phyloP scores from a whole-genome alignment of 2,329 filamentous ascomycete species.

The Phialocephala sp. region DNA sequence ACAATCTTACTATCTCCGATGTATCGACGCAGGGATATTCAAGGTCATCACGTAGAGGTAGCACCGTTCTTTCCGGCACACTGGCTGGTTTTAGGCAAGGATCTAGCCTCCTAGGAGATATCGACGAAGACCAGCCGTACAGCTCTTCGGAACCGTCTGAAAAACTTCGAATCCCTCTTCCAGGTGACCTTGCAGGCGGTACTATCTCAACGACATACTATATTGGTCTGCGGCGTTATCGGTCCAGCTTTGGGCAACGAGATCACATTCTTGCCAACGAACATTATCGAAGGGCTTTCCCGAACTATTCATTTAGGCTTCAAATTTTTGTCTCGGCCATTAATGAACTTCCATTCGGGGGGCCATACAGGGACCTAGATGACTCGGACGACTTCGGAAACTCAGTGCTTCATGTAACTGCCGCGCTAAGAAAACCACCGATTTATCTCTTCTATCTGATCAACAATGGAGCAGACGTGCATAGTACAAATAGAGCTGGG shows the following conservation, averaged over 20 bases:
- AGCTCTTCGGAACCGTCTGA: neutral
- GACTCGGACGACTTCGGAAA: constrained; percentile 9
- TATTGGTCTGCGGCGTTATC: neutral
- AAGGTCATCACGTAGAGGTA: neutral
- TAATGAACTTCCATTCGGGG: neutral
- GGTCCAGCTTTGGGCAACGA: neutral
- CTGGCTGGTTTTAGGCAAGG: neutral
- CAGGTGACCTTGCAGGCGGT: neutral
- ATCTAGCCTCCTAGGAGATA: neutral
- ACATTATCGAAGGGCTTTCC: neutral
- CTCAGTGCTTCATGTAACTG: constrained; percentile 6
- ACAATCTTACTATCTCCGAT: constrained; percentile 3
- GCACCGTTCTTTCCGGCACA: neutral
- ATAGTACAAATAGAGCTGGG: neutral
- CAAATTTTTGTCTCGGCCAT: neutral
- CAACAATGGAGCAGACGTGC: neutral
- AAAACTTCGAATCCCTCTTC: constrained; percentile 1
- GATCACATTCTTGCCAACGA: neutral
- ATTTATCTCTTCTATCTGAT: neutral
- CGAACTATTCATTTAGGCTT: no score
- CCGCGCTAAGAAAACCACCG: neutral
- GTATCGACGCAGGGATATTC: neutral
- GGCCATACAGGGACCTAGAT: neutral
- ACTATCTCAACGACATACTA: neutral
- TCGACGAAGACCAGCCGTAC: neutral